Conservation (phyloP, 805 yeast species). For the Saccharomycopsis vini region DNA sequence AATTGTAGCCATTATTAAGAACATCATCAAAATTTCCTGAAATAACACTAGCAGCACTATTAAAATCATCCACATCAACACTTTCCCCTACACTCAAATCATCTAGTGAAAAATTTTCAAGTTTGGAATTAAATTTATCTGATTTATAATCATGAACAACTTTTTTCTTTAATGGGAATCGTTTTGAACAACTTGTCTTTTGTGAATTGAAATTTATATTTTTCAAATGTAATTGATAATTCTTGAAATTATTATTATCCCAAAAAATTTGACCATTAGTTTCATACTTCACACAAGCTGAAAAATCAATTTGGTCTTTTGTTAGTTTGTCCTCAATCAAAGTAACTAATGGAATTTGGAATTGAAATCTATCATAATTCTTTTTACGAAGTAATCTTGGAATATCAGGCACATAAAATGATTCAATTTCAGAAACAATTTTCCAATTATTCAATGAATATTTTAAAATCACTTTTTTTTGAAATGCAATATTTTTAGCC, state of each 20-base stretch:
- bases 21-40: too few relatives aligned
- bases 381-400: conserved; percentile 40
- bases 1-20: background rate
- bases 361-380: conserved; percentile 62
- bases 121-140: background rate
- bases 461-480: conserved; percentile 58
- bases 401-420: conserved; percentile 48
- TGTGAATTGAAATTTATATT: conserved; percentile 6
- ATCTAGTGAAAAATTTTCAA: background rate
- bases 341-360: conserved; percentile 44
- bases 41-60: background rate
- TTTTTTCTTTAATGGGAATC: too few relatives aligned
- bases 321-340: conserved; percentile 29
- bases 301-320: conserved; percentile 23
- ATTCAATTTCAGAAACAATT: conserved; percentile 61
- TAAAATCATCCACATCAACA: background rate
- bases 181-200: background rate
- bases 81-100: background rate
- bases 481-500: conserved; percentile 63
- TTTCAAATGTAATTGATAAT: conserved; percentile 42
- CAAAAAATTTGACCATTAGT: conserved; percentile 48
- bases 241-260: conserved; percentile 63
- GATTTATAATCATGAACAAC: background rate
- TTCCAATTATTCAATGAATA: conserved; percentile 77
- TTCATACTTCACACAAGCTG: conserved; percentile 51